These are phyloP conservation scores for Trichomonascus vanleenenianus DNA, from an alignment of 805 yeast genomes.

Conservation along the genomic window DNA sequence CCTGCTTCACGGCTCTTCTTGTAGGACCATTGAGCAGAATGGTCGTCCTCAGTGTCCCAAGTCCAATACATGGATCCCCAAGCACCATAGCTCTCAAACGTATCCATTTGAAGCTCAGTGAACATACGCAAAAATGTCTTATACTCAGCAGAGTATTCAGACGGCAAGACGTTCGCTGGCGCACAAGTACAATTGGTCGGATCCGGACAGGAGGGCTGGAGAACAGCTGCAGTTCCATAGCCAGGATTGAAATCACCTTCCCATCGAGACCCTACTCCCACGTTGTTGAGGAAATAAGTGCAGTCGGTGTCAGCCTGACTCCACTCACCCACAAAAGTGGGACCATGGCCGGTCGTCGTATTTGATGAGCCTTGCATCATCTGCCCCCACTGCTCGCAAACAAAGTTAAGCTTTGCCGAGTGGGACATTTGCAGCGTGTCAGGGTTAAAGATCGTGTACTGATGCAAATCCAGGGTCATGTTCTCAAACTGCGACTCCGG, in stretches of 20 bases:
- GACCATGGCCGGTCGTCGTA: conserved; percentile 55
- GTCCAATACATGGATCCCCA: conserved; percentile 76
- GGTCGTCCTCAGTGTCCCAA: conserved; percentile 63
- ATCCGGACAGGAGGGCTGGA: conserved; percentile 20
- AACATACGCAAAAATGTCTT: conserved; percentile 51
- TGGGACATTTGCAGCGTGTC: conserved; percentile 24
- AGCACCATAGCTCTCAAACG: conserved; percentile 59
- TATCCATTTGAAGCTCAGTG: conserved; percentile 78
- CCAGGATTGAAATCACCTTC: conserved; percentile 45
- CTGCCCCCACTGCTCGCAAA: conserved; percentile 45
- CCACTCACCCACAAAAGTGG: conserved; percentile 70
- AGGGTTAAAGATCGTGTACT: conserved; percentile 63
- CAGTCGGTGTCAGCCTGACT: conserved; percentile 83
- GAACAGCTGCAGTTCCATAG: conserved; percentile 16
- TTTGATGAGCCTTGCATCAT: conserved; percentile 45
- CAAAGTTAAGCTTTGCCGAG: conserved; percentile 23
- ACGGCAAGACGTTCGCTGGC: conserved; percentile 35
- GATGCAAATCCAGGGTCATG: conserved; percentile 76
- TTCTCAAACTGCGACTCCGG: conserved; percentile 42
- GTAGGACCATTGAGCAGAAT: conserved; percentile 28
- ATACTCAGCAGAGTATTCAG: conserved; percentile 48
- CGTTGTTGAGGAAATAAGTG: conserved; percentile 76
- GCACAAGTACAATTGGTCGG: conserved; percentile 47
- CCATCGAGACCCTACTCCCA: conserved; percentile 67
- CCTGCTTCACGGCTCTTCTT: conserved; percentile 24